Evolutionary conservation across 345 rosid species (phyloP).

Genomic region (Salix brachista): DNA sequence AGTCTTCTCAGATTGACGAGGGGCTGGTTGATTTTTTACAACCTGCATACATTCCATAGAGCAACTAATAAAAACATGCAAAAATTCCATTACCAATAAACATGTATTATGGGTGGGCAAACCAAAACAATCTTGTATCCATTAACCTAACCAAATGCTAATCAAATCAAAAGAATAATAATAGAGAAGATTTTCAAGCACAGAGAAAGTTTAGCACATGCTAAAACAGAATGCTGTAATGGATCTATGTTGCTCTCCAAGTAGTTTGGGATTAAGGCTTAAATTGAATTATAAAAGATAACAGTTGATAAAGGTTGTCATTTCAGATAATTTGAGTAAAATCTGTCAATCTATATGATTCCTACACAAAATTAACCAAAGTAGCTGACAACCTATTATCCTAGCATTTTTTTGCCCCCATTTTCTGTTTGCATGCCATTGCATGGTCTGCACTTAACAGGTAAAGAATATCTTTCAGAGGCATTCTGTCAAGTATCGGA

Average conservation of each 20-base stretch:
- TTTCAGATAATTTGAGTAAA: neutral
- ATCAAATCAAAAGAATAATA: neutral
- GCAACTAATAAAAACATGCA: constrained; percentile 9
- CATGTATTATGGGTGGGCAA: neutral
- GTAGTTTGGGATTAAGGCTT: neutral
- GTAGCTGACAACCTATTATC: neutral
- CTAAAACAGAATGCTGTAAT: neutral
- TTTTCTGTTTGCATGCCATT: neutral
- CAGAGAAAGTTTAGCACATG: neutral
- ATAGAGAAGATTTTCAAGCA: neutral
- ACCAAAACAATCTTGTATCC: neutral
- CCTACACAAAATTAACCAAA: neutral
- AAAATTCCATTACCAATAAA: neutral
- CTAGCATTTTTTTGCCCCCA: neutral
- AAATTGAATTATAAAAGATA: neutral
- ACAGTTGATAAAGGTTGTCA: neutral
- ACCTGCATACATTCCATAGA: constrained; percentile 39
- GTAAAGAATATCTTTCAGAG: neutral
- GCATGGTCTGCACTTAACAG: neutral
- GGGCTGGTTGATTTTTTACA: constrained; percentile 54
- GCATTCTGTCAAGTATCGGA: neutral
- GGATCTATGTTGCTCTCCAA: neutral
- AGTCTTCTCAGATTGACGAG: constrained; percentile 54
- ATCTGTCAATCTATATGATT: neutral
- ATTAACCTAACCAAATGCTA: neutral